Percentiles rank a stretch among this genome's conserved stretches.
Conservation (phyloP, 2,329 filamentous ascomycete species). For the Nectriaceae sp. region DNA sequence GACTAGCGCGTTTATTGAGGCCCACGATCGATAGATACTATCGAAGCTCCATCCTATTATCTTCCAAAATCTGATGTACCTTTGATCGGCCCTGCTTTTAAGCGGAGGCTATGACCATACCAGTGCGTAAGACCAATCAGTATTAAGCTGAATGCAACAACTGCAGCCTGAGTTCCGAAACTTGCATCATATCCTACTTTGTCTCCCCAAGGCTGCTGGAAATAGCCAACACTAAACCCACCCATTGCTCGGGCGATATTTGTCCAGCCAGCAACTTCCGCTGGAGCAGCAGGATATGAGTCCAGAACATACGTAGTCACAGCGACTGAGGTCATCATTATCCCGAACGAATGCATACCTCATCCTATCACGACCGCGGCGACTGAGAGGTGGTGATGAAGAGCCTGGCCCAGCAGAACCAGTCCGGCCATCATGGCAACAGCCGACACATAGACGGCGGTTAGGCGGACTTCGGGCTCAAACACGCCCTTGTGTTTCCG, state of each 20-base stretch:
- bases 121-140: slow-evolving; percentile 17
- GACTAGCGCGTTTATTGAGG: too few species aligned
- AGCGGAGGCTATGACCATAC: slow-evolving; percentile 6
- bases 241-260: slow-evolving; percentile 39
- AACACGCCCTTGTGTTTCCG: slow-evolving; percentile 51
- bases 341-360: slow-evolving; percentile 57
- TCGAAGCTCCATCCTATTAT: neutral
- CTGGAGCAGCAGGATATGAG: slow-evolving; percentile 49
- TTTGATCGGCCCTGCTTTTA: slow-evolving; percentile 13
- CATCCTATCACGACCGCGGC: slow-evolving; percentile 34
- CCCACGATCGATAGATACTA: slow-evolving; percentile 9
- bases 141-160: slow-evolving; percentile 28
- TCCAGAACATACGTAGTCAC: slow-evolving; percentile 51
- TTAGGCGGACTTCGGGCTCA: slow-evolving; percentile 57
- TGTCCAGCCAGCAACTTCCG: slow-evolving; percentile 48
- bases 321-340: slow-evolving; percentile 52
- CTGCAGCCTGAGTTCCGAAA: slow-evolving; percentile 41
- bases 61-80: slow-evolving; percentile 2
- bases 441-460: slow-evolving; percentile 47
- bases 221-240: slow-evolving; percentile 51
- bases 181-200: slow-evolving; percentile 38
- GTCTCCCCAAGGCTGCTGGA: slow-evolving; percentile 47
- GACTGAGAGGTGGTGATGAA: slow-evolving; percentile 44
- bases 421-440: slow-evolving; percentile 52
- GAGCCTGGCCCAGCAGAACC: slow-evolving; percentile 53